Base-by-base conservation (phyloP, 169 alveolate genomes). In the Haemoproteus tartakovskyi region DNA sequence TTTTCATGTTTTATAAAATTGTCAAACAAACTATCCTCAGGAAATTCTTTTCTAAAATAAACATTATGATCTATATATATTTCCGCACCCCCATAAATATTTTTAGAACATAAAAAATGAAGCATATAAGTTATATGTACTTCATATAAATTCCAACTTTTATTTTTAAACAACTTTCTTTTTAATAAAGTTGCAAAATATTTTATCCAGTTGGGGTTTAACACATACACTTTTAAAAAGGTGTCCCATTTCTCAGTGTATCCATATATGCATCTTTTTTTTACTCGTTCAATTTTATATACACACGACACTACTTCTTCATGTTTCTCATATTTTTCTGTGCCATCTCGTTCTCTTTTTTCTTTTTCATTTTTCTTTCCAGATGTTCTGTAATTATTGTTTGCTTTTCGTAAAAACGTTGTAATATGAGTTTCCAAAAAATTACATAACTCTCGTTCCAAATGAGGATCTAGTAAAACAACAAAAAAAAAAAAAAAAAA, bases 31-130 rank as follows among this genome's bases (percentile, higher is more conserved):
- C 47, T 63, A 21, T 48, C 60, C 27, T 29, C 51, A 19, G 51
- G 37, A 47, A 63, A 63, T 38, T 63, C 63, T 63, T 54, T 63
- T 63, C 80, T 33, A 63, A 63, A 63, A 18, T 18, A 16, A 12
- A 63, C 19, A 16, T 63, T 63, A 37, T 48, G 30, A 9, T 47
- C 47, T 12, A 63, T 27, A 27, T 63, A 63, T 26, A 63, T 63
- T 63, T 63, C 80, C 12, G 80, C 47, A 48, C 80, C 47, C 12
- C 80, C 80, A 63, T 63, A 63, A 30, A 63, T 63, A 50, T 63
- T 63, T 50, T 63, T 63, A 54, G 33, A 26, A 40, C 80, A 63
- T 40, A 63, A 40, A 63, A 63, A 63, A 29, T 63, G 80, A 38
- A 63, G 62, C 80, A 63, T 63, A 12, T 63, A 63, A 37, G 41